A percentile compares a stretch with the other conserved stretches of the same genome.
phyloP scores from a whole-genome alignment of 2,329 filamentous ascomycete species.

The Arthrobotrys sphaeroides region DNA sequence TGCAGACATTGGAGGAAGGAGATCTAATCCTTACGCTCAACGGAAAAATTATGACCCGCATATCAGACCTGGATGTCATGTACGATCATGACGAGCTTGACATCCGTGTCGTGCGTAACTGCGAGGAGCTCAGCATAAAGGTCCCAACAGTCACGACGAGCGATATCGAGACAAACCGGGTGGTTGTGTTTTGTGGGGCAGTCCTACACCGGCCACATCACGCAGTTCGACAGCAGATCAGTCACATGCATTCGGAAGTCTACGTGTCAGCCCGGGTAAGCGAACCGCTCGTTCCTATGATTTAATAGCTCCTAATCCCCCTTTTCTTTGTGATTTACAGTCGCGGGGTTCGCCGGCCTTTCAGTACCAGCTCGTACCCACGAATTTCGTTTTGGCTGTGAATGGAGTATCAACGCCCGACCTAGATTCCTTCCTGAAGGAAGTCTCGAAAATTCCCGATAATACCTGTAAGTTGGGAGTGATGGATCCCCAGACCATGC shows the following conservation, averaged over 20 bases:
- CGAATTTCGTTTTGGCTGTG: constrained; percentile 96
- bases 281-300: neutral
- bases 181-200: constrained; percentile 93
- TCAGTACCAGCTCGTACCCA: constrained; percentile 90
- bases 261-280: constrained; percentile 83
- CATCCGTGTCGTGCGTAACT: constrained; percentile 85
- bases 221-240: constrained; percentile 95
- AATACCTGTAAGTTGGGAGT: constrained; percentile 78
- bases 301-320: neutral
- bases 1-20: constrained; percentile 80
- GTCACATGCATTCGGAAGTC: constrained; percentile 92
- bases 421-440: constrained; percentile 79
- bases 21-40: constrained; percentile 93
- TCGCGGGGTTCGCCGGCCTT: constrained; percentile 84
- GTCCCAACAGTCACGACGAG: constrained; percentile 87
- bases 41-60: constrained; percentile 88
- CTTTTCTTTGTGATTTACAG: constrained; percentile 56
- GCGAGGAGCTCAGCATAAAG: constrained; percentile 77
- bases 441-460: constrained; percentile 87
- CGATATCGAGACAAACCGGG: constrained; percentile 89
- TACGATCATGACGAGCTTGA: constrained; percentile 86
- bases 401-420: constrained; percentile 88
- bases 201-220: constrained; percentile 93
- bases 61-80: constrained; percentile 94
- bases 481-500: neutral